phyloP scores from a whole-genome alignment of 2,329 filamentous ascomycete species.

The Whalleya microplaca region DNA sequence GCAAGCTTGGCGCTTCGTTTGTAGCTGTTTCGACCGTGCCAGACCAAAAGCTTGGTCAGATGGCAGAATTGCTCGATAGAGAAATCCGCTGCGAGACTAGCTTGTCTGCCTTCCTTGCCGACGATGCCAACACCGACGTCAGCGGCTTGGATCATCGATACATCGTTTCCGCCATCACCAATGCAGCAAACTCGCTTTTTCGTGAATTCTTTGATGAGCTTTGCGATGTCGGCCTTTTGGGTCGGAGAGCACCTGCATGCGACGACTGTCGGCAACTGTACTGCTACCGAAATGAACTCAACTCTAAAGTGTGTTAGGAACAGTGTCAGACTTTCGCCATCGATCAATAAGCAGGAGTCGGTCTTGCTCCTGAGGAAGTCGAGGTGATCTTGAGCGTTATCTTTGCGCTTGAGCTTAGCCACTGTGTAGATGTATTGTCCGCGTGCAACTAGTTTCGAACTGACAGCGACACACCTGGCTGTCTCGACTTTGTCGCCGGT shows the following conservation, averaged over 20 bases:
- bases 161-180: conserved; percentile 96
- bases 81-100: conserved; percentile 93
- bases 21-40: conserved; percentile 97
- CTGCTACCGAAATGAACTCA: conserved; percentile 87
- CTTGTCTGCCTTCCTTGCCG: conserved; percentile 95
- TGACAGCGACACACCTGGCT: conserved; percentile 92
- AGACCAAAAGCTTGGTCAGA: conserved; percentile 94
- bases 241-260: conserved; percentile 96
- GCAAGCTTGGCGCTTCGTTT: conserved; percentile 94
- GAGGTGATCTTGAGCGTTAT: conserved; percentile 83
- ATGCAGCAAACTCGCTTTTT: conserved; percentile 97
- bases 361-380: conserved; percentile 88
- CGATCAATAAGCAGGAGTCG: conserved; percentile 86
- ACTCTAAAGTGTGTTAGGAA: conserved; percentile 81
- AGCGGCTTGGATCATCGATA: conserved; percentile 98
- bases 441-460: conserved; percentile 88
- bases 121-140: conserved; percentile 98
- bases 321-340: conserved; percentile 85
- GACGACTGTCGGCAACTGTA: conserved; percentile 86
- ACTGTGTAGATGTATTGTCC: conserved; percentile 97
- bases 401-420: conserved; percentile 79
- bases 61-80: conserved; percentile 95
- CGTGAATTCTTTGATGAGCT: conserved; percentile 86
- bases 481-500: conserved; percentile 99
- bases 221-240: conserved; percentile 93